Evolutionary conservation across 768 basidiomycete genomes (phyloP).

Genomic region (Suillus plorans): DNA sequence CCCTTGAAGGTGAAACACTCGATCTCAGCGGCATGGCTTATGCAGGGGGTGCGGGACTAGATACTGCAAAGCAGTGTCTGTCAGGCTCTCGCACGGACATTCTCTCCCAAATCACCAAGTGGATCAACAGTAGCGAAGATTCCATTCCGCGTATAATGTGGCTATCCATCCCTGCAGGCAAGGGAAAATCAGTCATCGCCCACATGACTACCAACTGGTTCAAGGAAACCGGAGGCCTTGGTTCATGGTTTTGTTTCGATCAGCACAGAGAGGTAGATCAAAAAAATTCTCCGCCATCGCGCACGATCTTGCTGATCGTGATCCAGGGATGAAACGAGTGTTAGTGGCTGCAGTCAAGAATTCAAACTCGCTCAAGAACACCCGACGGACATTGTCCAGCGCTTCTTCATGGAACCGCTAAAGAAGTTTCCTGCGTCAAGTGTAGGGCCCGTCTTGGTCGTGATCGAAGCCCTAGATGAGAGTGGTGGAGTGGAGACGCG

Average conservation of each 20-base stretch:
- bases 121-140: no score
- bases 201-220: conserved; percentile 15
- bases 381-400: conserved; percentile 1
- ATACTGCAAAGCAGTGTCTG: no score
- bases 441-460: conserved; percentile 22
- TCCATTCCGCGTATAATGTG: no score
- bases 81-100: no score
- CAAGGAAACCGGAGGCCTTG: conserved; percentile 13
- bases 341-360: background rate
- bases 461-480: conserved; percentile 26
- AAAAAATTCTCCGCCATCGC: conserved; percentile 34
- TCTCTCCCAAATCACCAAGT: no score
- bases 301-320: conserved; percentile 18
- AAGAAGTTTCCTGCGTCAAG: background rate
- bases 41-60: no score
- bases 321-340: conserved; percentile 4
- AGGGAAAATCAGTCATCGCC: conserved; percentile 18
- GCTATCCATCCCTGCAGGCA: no score
- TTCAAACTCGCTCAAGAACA: background rate
- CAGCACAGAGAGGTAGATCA: background rate
- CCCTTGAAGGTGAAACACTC: no score
- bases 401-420: conserved; percentile 19
- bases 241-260: conserved; percentile 20
- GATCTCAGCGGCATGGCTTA: no score
- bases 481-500: conserved; percentile 3